Evolutionary conservation across 1,284 basidiomycete species (phyloP).

Genomic region (Bothia castanella): DNA sequence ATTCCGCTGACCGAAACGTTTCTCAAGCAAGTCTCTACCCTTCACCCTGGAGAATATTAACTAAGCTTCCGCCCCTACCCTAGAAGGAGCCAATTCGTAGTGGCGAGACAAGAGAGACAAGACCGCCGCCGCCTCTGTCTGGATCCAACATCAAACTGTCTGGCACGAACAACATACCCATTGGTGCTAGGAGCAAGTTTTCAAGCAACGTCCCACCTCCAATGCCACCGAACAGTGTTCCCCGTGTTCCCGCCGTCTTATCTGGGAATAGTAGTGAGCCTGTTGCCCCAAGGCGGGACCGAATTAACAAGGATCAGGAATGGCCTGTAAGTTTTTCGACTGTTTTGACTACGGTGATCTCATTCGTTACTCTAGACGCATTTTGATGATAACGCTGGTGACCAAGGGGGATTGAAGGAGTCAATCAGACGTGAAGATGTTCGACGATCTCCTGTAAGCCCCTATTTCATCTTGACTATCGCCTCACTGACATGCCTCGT

Average conservation of each 20-base stretch:
- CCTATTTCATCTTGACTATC: background rate
- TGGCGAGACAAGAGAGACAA: constrained; percentile 16
- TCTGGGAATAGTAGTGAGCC: constrained; percentile 25
- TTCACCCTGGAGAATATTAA: background rate
- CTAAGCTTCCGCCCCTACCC: background rate
- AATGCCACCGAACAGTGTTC: background rate
- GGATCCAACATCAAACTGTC: constrained; percentile 31
- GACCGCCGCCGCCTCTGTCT: background rate
- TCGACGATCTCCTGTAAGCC: constrained; percentile 20
- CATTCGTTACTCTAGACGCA: constrained; percentile 14
- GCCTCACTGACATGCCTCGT: constrained; percentile 8
- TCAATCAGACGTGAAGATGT: constrained; percentile 10
- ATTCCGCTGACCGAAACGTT: constrained; percentile 17
- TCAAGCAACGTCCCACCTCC: constrained; percentile 1
- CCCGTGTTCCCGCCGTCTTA: background rate
- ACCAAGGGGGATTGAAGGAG: constrained; percentile 8
- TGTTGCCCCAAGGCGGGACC: constrained; percentile 17
- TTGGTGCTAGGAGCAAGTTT: constrained; percentile 30
- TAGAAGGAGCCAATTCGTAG: constrained; percentile 27
- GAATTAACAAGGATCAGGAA: constrained; percentile 20
- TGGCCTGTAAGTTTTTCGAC: constrained; percentile 17
- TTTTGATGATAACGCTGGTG: constrained; percentile 7
- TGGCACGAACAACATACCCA: constrained; percentile 34
- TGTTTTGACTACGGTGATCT: background rate
- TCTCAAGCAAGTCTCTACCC: constrained; percentile 20